Base-by-base conservation (phyloP, 2,329 filamentous ascomycete species). In the Ustulina deusta region DNA sequence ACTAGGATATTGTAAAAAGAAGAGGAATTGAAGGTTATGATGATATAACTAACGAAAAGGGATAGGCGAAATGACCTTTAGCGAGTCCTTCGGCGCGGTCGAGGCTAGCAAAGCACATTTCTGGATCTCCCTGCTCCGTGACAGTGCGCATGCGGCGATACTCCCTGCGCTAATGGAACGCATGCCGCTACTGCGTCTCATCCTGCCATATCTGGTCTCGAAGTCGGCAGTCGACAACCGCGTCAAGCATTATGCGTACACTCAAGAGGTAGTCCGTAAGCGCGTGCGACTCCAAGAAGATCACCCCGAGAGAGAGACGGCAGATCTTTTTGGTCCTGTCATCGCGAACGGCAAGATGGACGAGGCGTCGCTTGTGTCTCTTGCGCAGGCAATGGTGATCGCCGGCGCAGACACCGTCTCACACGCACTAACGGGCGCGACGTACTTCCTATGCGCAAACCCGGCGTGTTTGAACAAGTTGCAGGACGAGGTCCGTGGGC, bases 331-430 rank as follows among this genome's bases (percentile, higher is more conserved):
- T 52, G 68, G 60, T 7, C 62, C 68, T 6, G 29, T 66, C n/a
- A 62, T 66, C 34, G 65, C 60, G 20, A 68, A 36, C 51, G 63
- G 63, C 46, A 66, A 63, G 38, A 48, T 66, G 51, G 54, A 69
- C 17, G 71, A 74, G 63, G 34, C 40, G 17, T 62, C 73, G 40
- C 69, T 78, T 5, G 72, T 75, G 36, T 72, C 71, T 22, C 65
- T 73, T 25, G 68, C 72, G 7, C 69, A 73, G 40, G 71, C 67
- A 3, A 61, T 76, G 66, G 63, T 83, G 36, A 74, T 80, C 17
- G 82, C 82, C 1, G 81, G 82, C 9, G 79, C 79, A 1, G 82
- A 83, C 67, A 84, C 82, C 4, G 79, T 79, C 0, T 77, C 81
- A 0, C 80, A 79, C 1, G 76, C 78, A 0, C 73, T 83, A 20